These are phyloP conservation scores for Petasospora rhodanensis DNA, from an alignment of 1,139 yeast genomes.

Conservation along the genomic window DNA sequence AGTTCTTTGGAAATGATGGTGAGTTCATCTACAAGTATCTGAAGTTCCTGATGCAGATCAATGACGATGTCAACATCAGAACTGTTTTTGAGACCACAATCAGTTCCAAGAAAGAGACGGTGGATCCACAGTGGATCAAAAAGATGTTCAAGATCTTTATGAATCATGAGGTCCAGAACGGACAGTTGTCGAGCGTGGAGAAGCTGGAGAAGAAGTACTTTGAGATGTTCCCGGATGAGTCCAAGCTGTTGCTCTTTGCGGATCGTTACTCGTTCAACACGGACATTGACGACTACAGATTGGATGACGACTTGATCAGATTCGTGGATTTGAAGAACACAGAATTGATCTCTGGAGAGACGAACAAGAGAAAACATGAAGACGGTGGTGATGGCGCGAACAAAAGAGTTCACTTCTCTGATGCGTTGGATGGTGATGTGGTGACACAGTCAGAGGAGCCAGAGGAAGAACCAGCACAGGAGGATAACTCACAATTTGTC, in stretches of 20 bases:
- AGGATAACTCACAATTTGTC: slow-evolving; percentile 15
- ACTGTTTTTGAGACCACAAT: slow-evolving; percentile 70
- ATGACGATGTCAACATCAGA: slow-evolving; percentile 78
- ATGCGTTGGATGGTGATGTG: no score
- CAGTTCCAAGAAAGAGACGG: slow-evolving; percentile 20
- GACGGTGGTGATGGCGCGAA: slow-evolving; percentile 6
- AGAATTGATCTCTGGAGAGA: not conserved
- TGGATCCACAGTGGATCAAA: slow-evolving; percentile 30
- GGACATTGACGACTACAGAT: slow-evolving; percentile 14
- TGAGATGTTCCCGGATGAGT: slow-evolving; percentile 59
- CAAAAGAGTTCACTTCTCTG: slow-evolving; percentile 1
- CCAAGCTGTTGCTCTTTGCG: slow-evolving; percentile 30
- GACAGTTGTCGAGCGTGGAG: slow-evolving; percentile 65
- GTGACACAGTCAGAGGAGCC: slow-evolving; percentile 1
- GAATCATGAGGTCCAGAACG: slow-evolving; percentile 52
- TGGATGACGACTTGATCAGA: slow-evolving; percentile 20
- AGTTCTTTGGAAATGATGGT: slow-evolving; percentile 41
- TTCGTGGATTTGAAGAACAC: slow-evolving; percentile 17
- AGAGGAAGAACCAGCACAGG: slow-evolving; percentile 3
- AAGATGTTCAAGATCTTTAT: slow-evolving; percentile 45
- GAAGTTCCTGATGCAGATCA: slow-evolving; percentile 63
- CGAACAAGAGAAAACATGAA: slow-evolving; percentile 13
- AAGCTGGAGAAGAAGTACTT: slow-evolving; percentile 64
- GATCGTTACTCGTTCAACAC: slow-evolving; percentile 34
- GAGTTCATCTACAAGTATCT: slow-evolving; percentile 66